A percentile compares a stretch with the other conserved stretches of the same genome.
phyloP scores from a whole-genome alignment of 169 alveolate genomes.

The Plasmodium reichenowi region DNA sequence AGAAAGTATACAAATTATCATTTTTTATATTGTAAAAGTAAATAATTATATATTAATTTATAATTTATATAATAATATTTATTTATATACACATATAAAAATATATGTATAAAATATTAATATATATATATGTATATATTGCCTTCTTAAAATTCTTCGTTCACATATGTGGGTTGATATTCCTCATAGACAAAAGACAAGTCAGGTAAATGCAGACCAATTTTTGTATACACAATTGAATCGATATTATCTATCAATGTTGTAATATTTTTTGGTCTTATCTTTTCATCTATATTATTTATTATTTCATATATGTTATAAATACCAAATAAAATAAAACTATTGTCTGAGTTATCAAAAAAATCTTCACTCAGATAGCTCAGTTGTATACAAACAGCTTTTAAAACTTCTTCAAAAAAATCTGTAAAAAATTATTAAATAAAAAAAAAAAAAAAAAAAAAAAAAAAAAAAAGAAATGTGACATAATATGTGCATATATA shows the following conservation, averaged over 20 bases:
- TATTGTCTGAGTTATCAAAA: slow-evolving; percentile 71
- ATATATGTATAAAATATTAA: too few relatives aligned
- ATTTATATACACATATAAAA: too few relatives aligned
- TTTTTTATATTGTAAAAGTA: too few relatives aligned
- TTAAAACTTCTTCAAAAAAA: slow-evolving; percentile 60
- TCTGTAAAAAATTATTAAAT: slow-evolving; percentile 27
- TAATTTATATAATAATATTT: too few relatives aligned
- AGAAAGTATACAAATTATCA: too few relatives aligned
- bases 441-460: not conserved
- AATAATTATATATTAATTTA: too few relatives aligned
- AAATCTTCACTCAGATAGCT: slow-evolving; percentile 71
- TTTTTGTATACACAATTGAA: slow-evolving; percentile 43
- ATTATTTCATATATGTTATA: slow-evolving; percentile 72
- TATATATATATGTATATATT: not conserved
- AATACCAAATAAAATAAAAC: slow-evolving; percentile 75
- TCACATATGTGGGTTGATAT: slow-evolving; percentile 75
- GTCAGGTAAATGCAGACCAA: slow-evolving; percentile 75
- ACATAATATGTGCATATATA: not conserved
- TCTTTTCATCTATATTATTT: slow-evolving; percentile 15
- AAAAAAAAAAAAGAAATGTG: not conserved
- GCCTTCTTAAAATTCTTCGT: slow-evolving; percentile 10
- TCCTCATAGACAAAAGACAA: slow-evolving; percentile 71
- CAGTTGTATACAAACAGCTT: slow-evolving; percentile 37
- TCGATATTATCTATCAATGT: slow-evolving; percentile 52
- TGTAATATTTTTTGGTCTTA: slow-evolving; percentile 6